phyloP scores from a whole-genome alignment of 306 rosid species.

The Rosa rugosa region DNA sequence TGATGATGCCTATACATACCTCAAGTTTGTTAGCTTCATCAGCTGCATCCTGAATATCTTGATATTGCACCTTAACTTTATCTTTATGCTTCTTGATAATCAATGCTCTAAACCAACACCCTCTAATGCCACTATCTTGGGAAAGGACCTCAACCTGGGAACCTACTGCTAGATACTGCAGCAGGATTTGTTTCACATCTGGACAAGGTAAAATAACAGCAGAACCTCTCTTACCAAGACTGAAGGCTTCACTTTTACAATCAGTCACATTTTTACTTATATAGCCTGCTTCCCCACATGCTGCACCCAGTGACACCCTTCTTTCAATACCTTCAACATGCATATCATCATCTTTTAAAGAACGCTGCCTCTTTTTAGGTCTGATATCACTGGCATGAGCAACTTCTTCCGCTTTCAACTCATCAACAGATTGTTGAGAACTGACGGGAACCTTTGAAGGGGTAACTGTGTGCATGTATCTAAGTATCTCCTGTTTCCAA shows the following conservation, averaged over 20 bases:
- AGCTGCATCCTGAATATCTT: conserved; percentile 68
- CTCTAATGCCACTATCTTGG: conserved; percentile 86
- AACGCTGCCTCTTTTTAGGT: conserved; percentile 59
- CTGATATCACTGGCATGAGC: conserved; percentile 30
- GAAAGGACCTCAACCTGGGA: conserved; percentile 80
- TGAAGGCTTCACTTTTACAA: conserved; percentile 23
- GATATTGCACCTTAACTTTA: conserved; percentile 80
- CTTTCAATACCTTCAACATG: conserved; percentile 8
- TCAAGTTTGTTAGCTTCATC: conserved; percentile 73
- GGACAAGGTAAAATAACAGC: conserved; percentile 16
- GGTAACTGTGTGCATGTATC: conserved; percentile 44
- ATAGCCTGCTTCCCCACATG: conserved; percentile 17
- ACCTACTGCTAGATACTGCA: conserved; percentile 41
- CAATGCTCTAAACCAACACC: conserved; percentile 88
- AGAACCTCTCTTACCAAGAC: conserved; percentile 19
- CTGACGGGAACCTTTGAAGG: conserved; percentile 42
- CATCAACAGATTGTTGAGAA: conserved; percentile 45
- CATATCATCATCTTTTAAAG: conserved; percentile 26
- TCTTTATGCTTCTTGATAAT: conserved; percentile 58
- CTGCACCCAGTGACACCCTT: conserved; percentile 26
- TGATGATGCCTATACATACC: conserved; percentile 33
- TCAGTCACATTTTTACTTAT: conserved; percentile 14
- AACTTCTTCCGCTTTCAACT: conserved; percentile 41
- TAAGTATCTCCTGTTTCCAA: conserved; percentile 81
- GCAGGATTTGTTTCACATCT: conserved; percentile 27